phyloP scores from a whole-genome alignment of 2,329 filamentous ascomycete species.

The Calonectria pseudoreteaudii region DNA sequence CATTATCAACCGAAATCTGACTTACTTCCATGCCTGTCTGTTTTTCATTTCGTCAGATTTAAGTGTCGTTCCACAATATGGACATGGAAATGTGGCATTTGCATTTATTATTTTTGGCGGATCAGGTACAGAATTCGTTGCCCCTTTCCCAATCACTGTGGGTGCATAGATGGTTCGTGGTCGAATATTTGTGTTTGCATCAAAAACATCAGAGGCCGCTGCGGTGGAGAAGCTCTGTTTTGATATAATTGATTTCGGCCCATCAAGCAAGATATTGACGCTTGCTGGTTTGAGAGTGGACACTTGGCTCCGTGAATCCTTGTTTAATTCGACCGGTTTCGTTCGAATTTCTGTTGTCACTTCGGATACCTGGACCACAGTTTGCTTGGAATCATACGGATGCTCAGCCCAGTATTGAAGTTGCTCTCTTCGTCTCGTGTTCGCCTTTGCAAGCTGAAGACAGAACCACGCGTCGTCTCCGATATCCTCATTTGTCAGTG shows the following conservation, averaged over 20 bases:
- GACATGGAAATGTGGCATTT: background rate
- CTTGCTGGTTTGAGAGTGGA: background rate
- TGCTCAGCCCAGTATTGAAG: slow-evolving; percentile 16
- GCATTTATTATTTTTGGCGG: background rate
- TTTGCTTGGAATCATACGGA: slow-evolving; percentile 4
- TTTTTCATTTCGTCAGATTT: background rate
- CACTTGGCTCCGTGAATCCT: background rate
- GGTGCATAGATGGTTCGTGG: slow-evolving; percentile 8
- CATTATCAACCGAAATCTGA: background rate
- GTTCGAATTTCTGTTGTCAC: background rate
- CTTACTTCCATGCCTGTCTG: slow-evolving; percentile 2
- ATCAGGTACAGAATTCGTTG: background rate
- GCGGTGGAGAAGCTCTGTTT: background rate
- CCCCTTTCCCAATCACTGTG: background rate
- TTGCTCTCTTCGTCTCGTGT: slow-evolving; percentile 17
- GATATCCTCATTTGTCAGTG: background rate
- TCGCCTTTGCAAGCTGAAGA: slow-evolving; percentile 15
- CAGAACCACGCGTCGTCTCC: background rate
- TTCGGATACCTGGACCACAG: too few species aligned
- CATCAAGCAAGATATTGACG: background rate
- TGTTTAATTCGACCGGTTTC: background rate
- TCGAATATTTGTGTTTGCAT: slow-evolving; percentile 5
- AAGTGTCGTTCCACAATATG: background rate
- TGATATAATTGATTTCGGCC: background rate
- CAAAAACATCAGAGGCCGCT: slow-evolving; percentile 4